Percentiles rank a stretch among this genome's conserved stretches.
Evolutionary conservation across 2,329 filamentous ascomycete species (phyloP).

Genomic region (Xylariaceae sp.): DNA sequence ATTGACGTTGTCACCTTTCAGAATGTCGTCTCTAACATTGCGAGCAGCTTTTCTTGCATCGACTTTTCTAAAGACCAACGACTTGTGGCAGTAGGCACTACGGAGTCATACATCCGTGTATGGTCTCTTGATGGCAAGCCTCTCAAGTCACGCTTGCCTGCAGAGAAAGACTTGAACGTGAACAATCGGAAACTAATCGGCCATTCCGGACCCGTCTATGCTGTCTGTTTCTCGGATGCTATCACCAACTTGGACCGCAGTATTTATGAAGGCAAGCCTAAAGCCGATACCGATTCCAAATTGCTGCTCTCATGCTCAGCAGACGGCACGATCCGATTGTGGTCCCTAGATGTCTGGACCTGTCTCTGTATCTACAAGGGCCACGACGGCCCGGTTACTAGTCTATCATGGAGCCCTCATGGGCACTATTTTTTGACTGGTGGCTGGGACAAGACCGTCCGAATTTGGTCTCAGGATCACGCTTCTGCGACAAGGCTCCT

Average conservation of each 20-base stretch:
- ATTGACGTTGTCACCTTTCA: neutral
- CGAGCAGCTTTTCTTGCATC: conserved; percentile 72
- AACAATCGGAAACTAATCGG: conserved; percentile 73
- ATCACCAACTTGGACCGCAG: conserved; percentile 52
- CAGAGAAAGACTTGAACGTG: conserved; percentile 54
- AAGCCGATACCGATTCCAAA: conserved; percentile 54
- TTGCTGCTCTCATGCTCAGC: conserved; percentile 82
- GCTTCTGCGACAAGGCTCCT: conserved; percentile 84
- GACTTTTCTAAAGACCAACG: conserved; percentile 91
- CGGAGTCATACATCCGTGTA: conserved; percentile 91
- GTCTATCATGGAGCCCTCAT: conserved; percentile 82
- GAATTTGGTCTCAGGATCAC: conserved; percentile 89
- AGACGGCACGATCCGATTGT: conserved; percentile 83
- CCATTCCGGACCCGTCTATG: conserved; percentile 84
- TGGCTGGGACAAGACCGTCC: conserved; percentile 83
- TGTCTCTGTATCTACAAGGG: conserved; percentile 92
- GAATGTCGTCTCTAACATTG: conserved; percentile 4
- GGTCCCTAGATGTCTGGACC: conserved; percentile 89
- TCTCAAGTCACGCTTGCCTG: conserved; percentile 60
- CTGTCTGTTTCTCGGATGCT: conserved; percentile 75
- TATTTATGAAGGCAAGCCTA: conserved; percentile 46
- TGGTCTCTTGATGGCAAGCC: conserved; percentile 87
- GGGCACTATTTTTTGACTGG: conserved; percentile 92
- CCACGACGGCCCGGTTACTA: conserved; percentile 84
- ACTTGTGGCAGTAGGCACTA: conserved; percentile 81